phyloP scores from a whole-genome alignment of 129 eudicot genomes.

The Smallanthus sonchifolius region DNA sequence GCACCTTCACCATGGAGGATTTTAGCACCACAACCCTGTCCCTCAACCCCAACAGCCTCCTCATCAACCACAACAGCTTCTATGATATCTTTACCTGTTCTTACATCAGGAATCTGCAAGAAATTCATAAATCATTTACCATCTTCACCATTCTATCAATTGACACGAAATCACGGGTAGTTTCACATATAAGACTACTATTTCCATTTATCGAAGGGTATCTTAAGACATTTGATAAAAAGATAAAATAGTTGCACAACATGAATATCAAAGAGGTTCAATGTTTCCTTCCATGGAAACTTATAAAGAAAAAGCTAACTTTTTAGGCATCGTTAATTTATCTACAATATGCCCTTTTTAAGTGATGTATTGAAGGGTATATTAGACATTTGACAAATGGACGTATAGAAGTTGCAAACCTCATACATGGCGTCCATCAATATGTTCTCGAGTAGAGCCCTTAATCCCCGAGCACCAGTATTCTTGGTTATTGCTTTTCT shows the following conservation, averaged over 20 bases:
- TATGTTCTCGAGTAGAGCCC: slow-evolving; percentile 80
- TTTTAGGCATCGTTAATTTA: not conserved
- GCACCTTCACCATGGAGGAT: slow-evolving; percentile 91
- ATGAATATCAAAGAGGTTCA: not conserved
- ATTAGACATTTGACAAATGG: not conserved
- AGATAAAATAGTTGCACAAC: not conserved
- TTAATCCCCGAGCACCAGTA: slow-evolving; percentile 95
- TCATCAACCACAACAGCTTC: slow-evolving; percentile 88
- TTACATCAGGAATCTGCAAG: slow-evolving; percentile 92
- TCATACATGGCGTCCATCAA: slow-evolving; percentile 99
- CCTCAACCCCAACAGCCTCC: slow-evolving; percentile 70
- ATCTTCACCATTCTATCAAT: not conserved
- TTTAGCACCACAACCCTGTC: slow-evolving; percentile 70
- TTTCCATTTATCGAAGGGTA: not conserved
- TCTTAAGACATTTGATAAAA: not conserved
- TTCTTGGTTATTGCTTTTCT: slow-evolving; percentile 82
- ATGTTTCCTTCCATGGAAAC: not conserved
- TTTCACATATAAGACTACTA: not conserved
- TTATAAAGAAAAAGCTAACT: not conserved
- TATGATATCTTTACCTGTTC: slow-evolving; percentile 76
- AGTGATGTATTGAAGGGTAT: not conserved
- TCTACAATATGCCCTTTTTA: not conserved
- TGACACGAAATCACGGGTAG: not conserved
- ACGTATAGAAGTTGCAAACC: slow-evolving; percentile 35
- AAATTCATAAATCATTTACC: not conserved